Percentiles rank a stretch among this genome's conserved stretches.
These are phyloP conservation scores for Lasiosphaeria ovina DNA, from an alignment of 495 filamentous ascomycete species.

Conservation along the genomic window DNA sequence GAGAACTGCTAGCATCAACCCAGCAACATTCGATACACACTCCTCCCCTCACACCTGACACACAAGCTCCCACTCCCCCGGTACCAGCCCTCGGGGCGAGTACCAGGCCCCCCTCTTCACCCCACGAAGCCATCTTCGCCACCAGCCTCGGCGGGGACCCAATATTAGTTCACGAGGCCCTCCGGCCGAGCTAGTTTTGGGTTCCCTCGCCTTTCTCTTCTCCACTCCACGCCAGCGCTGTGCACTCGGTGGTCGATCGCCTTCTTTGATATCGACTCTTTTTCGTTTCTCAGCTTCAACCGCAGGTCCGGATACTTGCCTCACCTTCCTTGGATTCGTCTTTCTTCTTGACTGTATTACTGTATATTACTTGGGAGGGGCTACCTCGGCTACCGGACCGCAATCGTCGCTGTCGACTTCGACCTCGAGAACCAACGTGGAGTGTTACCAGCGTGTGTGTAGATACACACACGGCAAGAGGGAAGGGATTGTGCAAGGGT, in stretches of 20 bases:
- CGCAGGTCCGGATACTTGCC: conserved; percentile 51
- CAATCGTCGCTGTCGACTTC: conserved; percentile 19
- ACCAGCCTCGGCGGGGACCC: conserved; percentile 16
- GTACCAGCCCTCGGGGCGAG: conserved; percentile 32
- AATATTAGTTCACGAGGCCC: conserved; percentile 45
- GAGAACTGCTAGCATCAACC: conserved; percentile 35
- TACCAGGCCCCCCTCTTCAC: conserved; percentile 12
- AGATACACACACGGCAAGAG: conserved; percentile 27
- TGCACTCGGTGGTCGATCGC: conserved; percentile 47
- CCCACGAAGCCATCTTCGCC: conserved; percentile 6
- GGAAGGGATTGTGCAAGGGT: background rate
- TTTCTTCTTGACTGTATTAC: conserved; percentile 22
- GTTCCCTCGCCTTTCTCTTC: conserved; percentile 26
- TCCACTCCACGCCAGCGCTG: conserved; percentile 40
- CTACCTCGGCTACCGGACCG: conserved; percentile 5
- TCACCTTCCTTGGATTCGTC: conserved; percentile 31
- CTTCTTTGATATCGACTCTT: conserved; percentile 46
- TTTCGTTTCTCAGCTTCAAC: conserved; percentile 23
- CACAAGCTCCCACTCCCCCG: conserved; percentile 30
- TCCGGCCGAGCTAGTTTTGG: conserved; percentile 27
- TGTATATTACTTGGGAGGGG: conserved; percentile 9
- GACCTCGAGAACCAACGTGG: background rate
- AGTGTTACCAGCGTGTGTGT: conserved; percentile 17
- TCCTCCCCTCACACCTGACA: conserved; percentile 37
- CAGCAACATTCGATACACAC: conserved; percentile 42